Evolutionary conservation across 345 rosid species (phyloP).

Genomic region (Combretum micranthum): DNA sequence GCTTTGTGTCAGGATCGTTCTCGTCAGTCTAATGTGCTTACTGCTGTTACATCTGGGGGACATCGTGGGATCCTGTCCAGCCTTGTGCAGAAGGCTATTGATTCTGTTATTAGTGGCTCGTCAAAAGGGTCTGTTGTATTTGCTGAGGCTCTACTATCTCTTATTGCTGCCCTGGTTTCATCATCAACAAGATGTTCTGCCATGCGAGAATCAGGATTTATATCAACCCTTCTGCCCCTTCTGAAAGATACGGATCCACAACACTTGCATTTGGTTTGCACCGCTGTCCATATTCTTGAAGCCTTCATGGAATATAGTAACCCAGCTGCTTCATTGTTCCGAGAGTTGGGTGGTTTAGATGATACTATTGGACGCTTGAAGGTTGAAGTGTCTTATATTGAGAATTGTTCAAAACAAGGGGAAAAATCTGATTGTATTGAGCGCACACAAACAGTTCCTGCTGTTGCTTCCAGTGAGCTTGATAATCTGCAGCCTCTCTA

Average conservation of each 20-base stretch:
- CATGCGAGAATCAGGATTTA: constrained; percentile 92
- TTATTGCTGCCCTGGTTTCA: constrained; percentile 84
- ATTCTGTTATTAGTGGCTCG: constrained; percentile 58
- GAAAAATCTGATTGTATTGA: constrained; percentile 40
- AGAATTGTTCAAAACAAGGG: constrained; percentile 41
- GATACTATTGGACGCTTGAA: constrained; percentile 79
- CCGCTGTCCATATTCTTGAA: constrained; percentile 85
- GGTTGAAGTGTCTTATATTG: constrained; percentile 67
- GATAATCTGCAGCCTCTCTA: constrained; percentile 54
- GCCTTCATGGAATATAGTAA: constrained; percentile 95
- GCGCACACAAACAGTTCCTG: constrained; percentile 26
- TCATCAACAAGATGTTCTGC: constrained; percentile 91
- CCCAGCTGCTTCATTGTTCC: constrained; percentile 86
- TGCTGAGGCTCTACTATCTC: constrained; percentile 86
- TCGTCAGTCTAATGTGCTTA: constrained; percentile 73
- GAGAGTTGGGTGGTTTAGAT: constrained; percentile 97
- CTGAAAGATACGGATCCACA: constrained; percentile 90
- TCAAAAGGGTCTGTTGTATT: constrained; percentile 75
- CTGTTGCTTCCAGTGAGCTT: constrained; percentile 37
- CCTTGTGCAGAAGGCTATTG: constrained; percentile 87
- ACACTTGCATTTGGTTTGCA: constrained; percentile 83
- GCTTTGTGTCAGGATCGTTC: constrained; percentile 92
- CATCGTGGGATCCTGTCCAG: constrained; percentile 86
- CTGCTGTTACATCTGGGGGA: constrained; percentile 88
- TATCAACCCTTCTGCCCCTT: constrained; percentile 85